phyloP scores from a whole-genome alignment of 179 eudicot species.

The Silene noctiflora region DNA sequence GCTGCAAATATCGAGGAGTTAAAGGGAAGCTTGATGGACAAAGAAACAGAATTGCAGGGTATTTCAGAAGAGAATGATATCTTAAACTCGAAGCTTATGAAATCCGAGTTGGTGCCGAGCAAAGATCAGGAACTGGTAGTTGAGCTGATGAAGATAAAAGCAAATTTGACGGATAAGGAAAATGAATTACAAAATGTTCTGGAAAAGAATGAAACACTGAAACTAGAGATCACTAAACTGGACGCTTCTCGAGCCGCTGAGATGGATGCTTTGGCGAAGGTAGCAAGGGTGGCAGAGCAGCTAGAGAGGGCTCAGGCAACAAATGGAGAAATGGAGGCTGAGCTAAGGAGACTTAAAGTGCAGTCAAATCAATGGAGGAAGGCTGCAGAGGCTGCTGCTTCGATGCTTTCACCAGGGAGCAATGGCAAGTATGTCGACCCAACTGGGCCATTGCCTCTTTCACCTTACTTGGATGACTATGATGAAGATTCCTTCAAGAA shows the following conservation, averaged over 20 bases:
- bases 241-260: constrained; percentile 54
- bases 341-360: constrained; percentile 72
- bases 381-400: constrained; percentile 94
- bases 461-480: constrained; percentile 56
- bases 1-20: constrained; percentile 55
- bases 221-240: constrained; percentile 40
- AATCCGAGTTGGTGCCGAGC: constrained; percentile 19
- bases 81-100: constrained; percentile 45
- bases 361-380: constrained; percentile 96
- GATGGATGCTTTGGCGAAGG: constrained; percentile 49
- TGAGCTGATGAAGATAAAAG: constrained; percentile 44
- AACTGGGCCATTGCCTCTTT: constrained; percentile 68
- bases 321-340: constrained; percentile 67
- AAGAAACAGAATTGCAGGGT: constrained; percentile 75
- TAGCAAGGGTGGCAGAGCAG: constrained; percentile 56
- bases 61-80: constrained; percentile 68
- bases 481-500: constrained; percentile 73
- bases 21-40: constrained; percentile 77
- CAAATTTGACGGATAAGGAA: constrained; percentile 52
- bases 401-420: constrained; percentile 68
- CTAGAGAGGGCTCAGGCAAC: constrained; percentile 56
- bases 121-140: constrained; percentile 45
- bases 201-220: constrained; percentile 61
- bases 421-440: constrained; percentile 62
- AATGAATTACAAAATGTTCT: constrained; percentile 40